Evolutionary conservation across 148 eudicot genomes (phyloP).

Genomic region (Camellia lanceoleosa): DNA sequence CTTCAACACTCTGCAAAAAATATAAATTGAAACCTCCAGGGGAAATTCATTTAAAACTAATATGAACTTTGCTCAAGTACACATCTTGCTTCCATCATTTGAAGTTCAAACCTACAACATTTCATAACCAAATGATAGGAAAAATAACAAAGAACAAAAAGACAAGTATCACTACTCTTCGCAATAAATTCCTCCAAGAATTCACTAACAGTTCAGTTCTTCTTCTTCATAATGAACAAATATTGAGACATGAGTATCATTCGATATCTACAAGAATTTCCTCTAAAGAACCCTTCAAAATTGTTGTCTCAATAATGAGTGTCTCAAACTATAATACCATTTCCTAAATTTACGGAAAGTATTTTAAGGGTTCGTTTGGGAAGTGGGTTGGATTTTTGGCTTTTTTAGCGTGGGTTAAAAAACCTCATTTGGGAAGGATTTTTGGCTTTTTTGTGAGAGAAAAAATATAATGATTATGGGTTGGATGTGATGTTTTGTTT

Average conservation of each 20-base stretch:
- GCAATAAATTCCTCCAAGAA: neutral
- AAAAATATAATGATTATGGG: no score
- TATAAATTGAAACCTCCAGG: neutral
- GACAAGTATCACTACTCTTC: neutral
- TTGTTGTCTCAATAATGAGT: no score
- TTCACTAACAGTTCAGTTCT: neutral
- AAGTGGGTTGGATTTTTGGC: no score
- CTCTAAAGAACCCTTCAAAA: no score
- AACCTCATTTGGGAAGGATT: no score
- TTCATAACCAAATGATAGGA: neutral
- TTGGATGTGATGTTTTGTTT: no score
- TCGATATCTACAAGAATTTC: no score
- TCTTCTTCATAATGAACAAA: neutral
- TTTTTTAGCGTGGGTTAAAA: no score
- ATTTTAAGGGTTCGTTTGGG: no score
- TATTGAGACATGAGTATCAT: neutral
- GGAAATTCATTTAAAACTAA: neutral
- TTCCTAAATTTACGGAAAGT: no score
- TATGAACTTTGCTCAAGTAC: neutral
- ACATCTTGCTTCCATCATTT: neutral
- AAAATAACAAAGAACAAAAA: neutral
- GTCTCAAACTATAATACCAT: no score
- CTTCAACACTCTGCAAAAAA: constrained; percentile 78
- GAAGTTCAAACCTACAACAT: neutral
- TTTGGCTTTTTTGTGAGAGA: no score